Evolutionary conservation across 805 yeast genomes (phyloP).

Genomic region (Yarrowia sp.): DNA sequence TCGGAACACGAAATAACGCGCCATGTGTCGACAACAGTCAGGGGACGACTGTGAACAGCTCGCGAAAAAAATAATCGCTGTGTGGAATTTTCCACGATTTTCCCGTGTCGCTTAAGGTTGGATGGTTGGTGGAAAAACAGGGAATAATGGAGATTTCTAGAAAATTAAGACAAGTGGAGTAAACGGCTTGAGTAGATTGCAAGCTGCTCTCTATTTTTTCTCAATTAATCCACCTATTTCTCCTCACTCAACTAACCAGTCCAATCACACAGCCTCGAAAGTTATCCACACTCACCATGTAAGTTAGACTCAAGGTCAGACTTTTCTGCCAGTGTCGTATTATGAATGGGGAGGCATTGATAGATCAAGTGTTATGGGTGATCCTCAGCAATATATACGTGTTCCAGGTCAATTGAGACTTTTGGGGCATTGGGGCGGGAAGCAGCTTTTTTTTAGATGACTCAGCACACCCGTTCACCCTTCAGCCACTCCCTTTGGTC

Average conservation of each 20-base stretch:
- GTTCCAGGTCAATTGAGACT: background rate
- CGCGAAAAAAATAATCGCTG: too few species aligned
- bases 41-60: too few species aligned
- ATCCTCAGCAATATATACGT: background rate
- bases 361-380: background rate
- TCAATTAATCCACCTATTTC: background rate
- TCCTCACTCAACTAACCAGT: background rate
- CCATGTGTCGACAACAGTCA: too few species aligned
- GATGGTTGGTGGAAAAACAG: too few species aligned
- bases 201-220: too few species aligned
- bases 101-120: too few species aligned
- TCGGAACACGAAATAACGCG: too few species aligned
- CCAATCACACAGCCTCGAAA: background rate
- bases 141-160: too few species aligned
- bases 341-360: background rate
- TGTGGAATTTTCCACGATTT: too few species aligned
- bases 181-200: too few species aligned
- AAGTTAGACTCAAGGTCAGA: background rate
- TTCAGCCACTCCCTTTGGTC: background rate
- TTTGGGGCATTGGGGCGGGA: too few species aligned
- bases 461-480: background rate
- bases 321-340: constrained; percentile 18
- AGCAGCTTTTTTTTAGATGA: background rate
- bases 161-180: too few species aligned
- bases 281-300: background rate